Conservation (phyloP, 2,329 filamentous ascomycete species). For the Elsinoe necatrix region DNA sequence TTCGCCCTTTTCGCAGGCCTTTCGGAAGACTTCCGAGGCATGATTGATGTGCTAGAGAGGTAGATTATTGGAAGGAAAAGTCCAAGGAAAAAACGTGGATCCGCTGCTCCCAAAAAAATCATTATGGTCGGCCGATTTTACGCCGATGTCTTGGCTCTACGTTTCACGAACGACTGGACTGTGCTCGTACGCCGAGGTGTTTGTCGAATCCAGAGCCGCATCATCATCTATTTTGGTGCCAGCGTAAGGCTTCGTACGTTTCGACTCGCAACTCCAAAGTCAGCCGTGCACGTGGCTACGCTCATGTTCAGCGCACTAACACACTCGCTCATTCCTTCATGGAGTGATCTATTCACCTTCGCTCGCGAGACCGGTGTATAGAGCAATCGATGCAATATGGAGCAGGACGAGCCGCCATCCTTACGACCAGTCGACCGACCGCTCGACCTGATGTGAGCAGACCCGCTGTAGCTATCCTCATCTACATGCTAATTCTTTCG, state of each 20-base stretch:
- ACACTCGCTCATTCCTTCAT: neutral
- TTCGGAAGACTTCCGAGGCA: conserved; percentile 16
- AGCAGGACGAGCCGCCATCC: conserved; percentile 28
- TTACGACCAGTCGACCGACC: conserved; percentile 35
- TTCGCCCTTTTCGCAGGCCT: conserved; percentile 27
- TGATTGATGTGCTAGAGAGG: neutral
- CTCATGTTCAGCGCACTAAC: neutral
- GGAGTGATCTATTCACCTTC: neutral
- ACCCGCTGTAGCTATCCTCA: neutral
- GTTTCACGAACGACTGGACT: neutral
- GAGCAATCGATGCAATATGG: conserved; percentile 24
- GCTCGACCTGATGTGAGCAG: conserved; percentile 35
- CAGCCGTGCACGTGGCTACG: neutral
- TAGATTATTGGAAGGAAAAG: neutral
- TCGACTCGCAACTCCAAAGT: neutral
- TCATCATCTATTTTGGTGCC: conserved; percentile 2
- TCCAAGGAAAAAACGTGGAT: neutral
- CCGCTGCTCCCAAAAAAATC: neutral
- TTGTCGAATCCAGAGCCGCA: neutral
- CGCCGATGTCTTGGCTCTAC: neutral
- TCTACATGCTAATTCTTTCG: neutral
- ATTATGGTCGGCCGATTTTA: neutral
- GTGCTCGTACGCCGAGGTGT: neutral
- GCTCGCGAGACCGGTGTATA: neutral
- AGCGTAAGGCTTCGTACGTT: neutral